phyloP scores from a whole-genome alignment of 371 early-diverging fungal species.

The Rhizomucor pusillus region DNA sequence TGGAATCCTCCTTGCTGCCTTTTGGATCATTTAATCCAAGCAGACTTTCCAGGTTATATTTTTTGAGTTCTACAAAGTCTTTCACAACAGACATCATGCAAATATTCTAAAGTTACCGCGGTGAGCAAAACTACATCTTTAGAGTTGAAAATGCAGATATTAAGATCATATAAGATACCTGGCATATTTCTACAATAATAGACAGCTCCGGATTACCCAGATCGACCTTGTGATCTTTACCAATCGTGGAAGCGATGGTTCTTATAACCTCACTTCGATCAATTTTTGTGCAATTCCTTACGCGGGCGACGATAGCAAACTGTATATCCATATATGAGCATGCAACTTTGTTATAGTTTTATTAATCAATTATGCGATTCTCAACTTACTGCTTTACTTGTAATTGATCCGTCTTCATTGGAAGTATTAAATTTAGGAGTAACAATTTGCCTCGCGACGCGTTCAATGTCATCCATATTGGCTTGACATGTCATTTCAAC shows the following conservation, averaged over 20 bases:
- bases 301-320: constrained; percentile 67
- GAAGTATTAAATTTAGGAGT: constrained; percentile 53
- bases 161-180: constrained; percentile 47
- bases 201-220: constrained; percentile 58
- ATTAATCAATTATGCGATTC: constrained; percentile 2
- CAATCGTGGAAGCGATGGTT: constrained; percentile 53
- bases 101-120: constrained; percentile 42
- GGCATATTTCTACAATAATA: constrained; percentile 70
- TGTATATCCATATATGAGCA: constrained; percentile 15
- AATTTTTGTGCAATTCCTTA: constrained; percentile 61
- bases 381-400: constrained; percentile 31
- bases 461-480: constrained; percentile 56
- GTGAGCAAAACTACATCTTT: background rate
- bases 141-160: background rate
- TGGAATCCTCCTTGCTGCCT: background rate
- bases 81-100: constrained; percentile 71
- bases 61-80: constrained; percentile 62
- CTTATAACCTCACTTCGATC: constrained; percentile 57
- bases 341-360: background rate
- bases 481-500: constrained; percentile 60
- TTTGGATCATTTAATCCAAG: constrained; percentile 34
- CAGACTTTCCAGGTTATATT: constrained; percentile 66
- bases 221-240: constrained; percentile 59
- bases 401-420: constrained; percentile 31
- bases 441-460: constrained; percentile 49